Conservation (phyloP, 2,329 filamentous ascomycete genomes). For the Apiospora koreana region DNA sequence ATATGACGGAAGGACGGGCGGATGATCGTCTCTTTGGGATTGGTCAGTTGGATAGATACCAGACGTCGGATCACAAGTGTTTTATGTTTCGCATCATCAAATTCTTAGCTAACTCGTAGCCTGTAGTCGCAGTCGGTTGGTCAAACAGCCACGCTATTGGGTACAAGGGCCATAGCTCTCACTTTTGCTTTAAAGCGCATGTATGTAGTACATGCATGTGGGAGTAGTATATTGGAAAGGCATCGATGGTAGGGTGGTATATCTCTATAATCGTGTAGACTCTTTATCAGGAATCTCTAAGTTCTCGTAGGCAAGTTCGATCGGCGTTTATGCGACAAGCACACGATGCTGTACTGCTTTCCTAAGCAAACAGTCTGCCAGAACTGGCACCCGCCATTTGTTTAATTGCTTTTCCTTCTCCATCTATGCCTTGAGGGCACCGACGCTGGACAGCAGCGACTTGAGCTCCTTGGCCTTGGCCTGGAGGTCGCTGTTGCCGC, state of each 20-base stretch:
- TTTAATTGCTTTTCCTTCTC: no score
- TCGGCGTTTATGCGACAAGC: background rate
- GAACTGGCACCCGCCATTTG: no score
- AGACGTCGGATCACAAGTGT: background rate
- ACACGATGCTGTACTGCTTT: background rate
- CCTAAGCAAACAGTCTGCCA: no score
- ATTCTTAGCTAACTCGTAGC: background rate
- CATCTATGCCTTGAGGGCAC: slow-evolving; percentile 24
- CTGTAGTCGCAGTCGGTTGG: background rate
- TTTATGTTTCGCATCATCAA: no score
- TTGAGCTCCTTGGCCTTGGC: slow-evolving; percentile 65
- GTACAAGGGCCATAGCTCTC: background rate
- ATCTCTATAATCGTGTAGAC: background rate
- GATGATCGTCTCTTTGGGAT: background rate
- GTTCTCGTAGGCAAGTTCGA: background rate
- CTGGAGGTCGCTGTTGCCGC: slow-evolving; percentile 90
- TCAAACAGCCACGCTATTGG: background rate
- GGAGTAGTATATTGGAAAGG: background rate
- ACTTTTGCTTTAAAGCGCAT: background rate
- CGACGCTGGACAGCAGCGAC: slow-evolving; percentile 62
- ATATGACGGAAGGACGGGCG: background rate
- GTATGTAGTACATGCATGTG: no score
- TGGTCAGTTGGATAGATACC: background rate
- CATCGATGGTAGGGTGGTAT: background rate
- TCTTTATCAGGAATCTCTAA: background rate